phyloP scores from a whole-genome alignment of 345 rosid species.

The Acer negundo region DNA sequence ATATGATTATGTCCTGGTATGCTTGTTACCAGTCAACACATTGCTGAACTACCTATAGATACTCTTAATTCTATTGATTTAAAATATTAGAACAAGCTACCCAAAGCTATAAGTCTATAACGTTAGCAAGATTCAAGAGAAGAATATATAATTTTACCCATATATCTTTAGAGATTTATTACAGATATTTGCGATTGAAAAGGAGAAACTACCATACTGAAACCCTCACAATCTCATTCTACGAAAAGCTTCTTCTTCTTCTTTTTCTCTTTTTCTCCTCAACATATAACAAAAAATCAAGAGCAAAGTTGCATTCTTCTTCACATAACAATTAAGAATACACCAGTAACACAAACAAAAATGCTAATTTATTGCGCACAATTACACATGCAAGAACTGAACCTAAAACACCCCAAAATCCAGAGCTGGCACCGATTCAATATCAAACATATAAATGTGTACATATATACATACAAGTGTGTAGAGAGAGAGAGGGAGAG shows the following conservation, averaged over 20 bases:
- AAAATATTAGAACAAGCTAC: too few species aligned
- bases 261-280: neutral
- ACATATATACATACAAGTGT: neutral
- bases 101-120: too few species aligned
- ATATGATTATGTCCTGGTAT: neutral
- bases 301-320: neutral
- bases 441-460: neutral
- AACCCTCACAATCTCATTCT: too few species aligned
- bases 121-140: too few species aligned
- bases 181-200: too few species aligned
- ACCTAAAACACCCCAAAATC: neutral
- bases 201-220: too few species aligned
- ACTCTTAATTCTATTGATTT: too few species aligned
- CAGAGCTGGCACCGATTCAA: neutral
- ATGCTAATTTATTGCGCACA: neutral
- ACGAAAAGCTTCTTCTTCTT: neutral
- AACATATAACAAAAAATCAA: too few species aligned
- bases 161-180: too few species aligned
- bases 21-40: neutral
- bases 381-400: constrained; percentile 4
- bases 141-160: too few species aligned
- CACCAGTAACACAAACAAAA: neutral
- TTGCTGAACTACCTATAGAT: neutral
- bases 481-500: constrained; percentile 14
- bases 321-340: neutral